Percentiles rank a stretch among this genome's conserved stretches.
Evolutionary conservation across 2,329 filamentous ascomycete genomes (phyloP).

Genomic region (Neoscytalidium dimidiatum): DNA sequence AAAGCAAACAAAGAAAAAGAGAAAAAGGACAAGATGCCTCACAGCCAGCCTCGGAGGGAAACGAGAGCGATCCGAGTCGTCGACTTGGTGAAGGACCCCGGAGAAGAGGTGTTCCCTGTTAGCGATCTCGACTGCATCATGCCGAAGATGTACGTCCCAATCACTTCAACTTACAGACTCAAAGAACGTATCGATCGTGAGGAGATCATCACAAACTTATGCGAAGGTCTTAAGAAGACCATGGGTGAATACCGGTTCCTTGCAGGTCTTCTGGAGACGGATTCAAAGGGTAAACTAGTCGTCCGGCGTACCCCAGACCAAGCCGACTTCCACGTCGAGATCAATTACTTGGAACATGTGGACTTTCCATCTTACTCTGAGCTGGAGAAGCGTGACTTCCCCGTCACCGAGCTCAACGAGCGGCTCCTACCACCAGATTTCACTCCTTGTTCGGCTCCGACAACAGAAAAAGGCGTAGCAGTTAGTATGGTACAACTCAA

Average conservation of each 20-base stretch:
- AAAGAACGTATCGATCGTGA: background rate
- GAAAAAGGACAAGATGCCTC: background rate
- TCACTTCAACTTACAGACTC: constrained; percentile 26
- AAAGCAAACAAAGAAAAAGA: background rate
- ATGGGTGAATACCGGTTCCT: constrained; percentile 24
- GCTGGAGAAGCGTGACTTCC: constrained; percentile 25
- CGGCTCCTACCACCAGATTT: background rate
- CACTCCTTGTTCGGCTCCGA: background rate
- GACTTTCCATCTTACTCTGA: constrained; percentile 23
- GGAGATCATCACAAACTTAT: constrained; percentile 22
- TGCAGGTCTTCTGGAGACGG: constrained; percentile 21
- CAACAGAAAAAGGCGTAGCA: background rate
- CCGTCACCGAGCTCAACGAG: constrained; percentile 19
- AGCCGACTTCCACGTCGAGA: constrained; percentile 19
- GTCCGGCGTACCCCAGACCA: constrained; percentile 22
- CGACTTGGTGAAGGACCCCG: background rate
- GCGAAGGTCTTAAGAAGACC: constrained; percentile 22
- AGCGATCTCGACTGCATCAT: background rate
- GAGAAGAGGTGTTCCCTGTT: background rate
- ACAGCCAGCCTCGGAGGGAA: background rate
- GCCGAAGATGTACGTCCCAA: background rate
- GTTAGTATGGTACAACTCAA: constrained; percentile 28
- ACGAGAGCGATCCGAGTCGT: background rate
- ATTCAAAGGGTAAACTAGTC: constrained; percentile 23
- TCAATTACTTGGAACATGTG: constrained; percentile 15